phyloP scores from a whole-genome alignment of 2,329 filamentous ascomycete genomes.

The Epichloe sp. region DNA sequence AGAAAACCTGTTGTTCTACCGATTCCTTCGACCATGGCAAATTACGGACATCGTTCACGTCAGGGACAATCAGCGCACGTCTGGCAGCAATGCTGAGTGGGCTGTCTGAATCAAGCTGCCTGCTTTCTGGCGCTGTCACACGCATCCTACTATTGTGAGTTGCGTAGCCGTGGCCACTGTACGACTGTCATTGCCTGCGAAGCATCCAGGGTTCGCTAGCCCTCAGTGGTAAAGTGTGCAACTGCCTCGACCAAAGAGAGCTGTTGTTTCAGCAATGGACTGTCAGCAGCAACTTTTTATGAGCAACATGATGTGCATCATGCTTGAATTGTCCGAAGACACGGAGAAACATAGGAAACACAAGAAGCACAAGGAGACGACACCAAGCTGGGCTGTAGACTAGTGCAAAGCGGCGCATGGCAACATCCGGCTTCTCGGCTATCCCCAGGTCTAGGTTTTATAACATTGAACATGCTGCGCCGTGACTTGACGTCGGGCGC shows the following conservation, averaged over 20 bases:
- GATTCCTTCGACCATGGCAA: neutral
- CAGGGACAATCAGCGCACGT: neutral
- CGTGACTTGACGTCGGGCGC: neutral
- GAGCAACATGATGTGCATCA: neutral
- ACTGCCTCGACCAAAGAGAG: neutral
- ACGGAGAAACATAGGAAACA: neutral
- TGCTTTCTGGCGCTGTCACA: neutral
- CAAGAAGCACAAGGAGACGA: neutral
- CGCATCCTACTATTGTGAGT: neutral
- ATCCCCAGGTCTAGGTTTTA: neutral
- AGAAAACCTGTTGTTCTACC: neutral
- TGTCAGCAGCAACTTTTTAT: neutral
- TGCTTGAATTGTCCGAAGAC: neutral
- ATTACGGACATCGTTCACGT: neutral
- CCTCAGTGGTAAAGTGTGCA: neutral
- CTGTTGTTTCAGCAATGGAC: neutral
- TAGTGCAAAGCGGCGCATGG: neutral
- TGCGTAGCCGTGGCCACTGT: neutral
- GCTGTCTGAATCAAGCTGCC: neutral
- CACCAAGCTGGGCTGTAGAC: neutral
- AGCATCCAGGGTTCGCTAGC: neutral
- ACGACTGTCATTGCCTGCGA: slow-evolving; percentile 1
- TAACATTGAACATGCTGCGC: neutral
- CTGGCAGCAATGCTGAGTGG: neutral
- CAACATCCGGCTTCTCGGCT: neutral